Percentiles rank a stretch among this genome's conserved stretches.
These are phyloP conservation scores for Periconia digitata DNA, from an alignment of 2,329 filamentous ascomycete genomes.

Conservation along the genomic window DNA sequence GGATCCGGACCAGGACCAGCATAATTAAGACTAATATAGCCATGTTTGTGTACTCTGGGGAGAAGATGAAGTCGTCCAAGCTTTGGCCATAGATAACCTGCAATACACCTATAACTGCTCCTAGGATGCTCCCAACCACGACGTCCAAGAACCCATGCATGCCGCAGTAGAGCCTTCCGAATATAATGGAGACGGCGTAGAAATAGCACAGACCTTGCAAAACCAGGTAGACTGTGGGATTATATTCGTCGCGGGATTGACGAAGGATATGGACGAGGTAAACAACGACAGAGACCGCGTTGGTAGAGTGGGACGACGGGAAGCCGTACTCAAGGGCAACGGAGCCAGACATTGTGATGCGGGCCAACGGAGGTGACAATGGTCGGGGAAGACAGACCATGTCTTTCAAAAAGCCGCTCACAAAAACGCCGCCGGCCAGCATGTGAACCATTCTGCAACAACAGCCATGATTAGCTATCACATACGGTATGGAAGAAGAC, in stretches of 20 bases:
- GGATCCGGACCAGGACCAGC: constrained; percentile 77
- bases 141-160: constrained; percentile 99
- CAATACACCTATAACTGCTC: constrained; percentile 62
- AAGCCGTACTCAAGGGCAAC: constrained; percentile 96
- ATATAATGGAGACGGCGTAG: constrained; percentile 84
- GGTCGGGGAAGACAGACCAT: constrained; percentile 89
- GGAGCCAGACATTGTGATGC: constrained; percentile 97
- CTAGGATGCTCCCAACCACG: constrained; percentile 74
- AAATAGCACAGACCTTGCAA: constrained; percentile 75
- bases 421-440: constrained; percentile 67
- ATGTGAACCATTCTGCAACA: constrained; percentile 50
- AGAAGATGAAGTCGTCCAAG: constrained; percentile 70
- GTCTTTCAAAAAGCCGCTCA: constrained; percentile 91
- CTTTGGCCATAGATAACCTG: constrained; percentile 58
- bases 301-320: constrained; percentile 94
- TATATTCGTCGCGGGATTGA: constrained; percentile 63
- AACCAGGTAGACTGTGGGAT: constrained; percentile 59
- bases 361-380: constrained; percentile 84
- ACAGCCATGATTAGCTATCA: constrained; percentile 7
- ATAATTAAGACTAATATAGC: constrained; percentile 66
- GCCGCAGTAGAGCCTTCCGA: constrained; percentile 92
- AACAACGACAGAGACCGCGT: constrained; percentile 90
- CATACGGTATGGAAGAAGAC: background rate
- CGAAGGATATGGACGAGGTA: constrained; percentile 75
- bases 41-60: constrained; percentile 60